These are phyloP conservation scores for Backusella circina DNA, from an alignment of 192 early-diverging fungal genomes.

Conservation along the genomic window DNA sequence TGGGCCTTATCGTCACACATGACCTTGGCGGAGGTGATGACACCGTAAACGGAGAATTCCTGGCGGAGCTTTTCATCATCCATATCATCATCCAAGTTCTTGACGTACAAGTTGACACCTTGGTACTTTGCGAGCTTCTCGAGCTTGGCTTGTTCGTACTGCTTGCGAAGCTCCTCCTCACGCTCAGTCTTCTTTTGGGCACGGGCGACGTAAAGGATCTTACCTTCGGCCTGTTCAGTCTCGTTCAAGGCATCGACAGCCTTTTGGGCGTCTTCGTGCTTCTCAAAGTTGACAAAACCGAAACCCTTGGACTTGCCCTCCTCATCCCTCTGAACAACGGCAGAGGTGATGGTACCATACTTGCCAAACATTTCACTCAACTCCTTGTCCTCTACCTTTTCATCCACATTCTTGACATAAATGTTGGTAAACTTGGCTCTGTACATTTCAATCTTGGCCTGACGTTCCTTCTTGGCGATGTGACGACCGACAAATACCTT, in stretches of 20 bases:
- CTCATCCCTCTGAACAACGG: slow-evolving; percentile 74
- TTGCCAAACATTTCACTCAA: slow-evolving; percentile 75
- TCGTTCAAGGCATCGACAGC: slow-evolving; percentile 95
- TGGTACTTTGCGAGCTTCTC: slow-evolving; percentile 99
- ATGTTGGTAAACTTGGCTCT: slow-evolving; percentile 95
- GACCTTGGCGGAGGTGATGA: slow-evolving; percentile 96
- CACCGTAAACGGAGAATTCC: slow-evolving; percentile 94
- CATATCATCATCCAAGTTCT: slow-evolving; percentile 96
- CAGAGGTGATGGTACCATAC: slow-evolving; percentile 84
- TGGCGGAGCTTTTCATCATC: slow-evolving; percentile 95
- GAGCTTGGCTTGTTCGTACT: slow-evolving; percentile 93
- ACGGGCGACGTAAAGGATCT: slow-evolving; percentile 92
- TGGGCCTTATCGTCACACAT: slow-evolving; percentile 90
- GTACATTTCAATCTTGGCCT: slow-evolving; percentile 84
- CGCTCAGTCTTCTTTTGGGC: slow-evolving; percentile 99
- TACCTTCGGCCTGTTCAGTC: slow-evolving; percentile 78
- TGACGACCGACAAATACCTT: slow-evolving; percentile 96
- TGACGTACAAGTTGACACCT: slow-evolving; percentile 97
- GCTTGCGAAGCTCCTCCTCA: slow-evolving; percentile 91
- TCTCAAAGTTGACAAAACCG: slow-evolving; percentile 96
- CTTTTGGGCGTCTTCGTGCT: slow-evolving; percentile 82
- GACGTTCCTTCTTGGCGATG: slow-evolving; percentile 88
- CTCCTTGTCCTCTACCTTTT: slow-evolving; percentile 74
- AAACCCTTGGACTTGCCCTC: slow-evolving; percentile 87
- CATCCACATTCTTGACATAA: slow-evolving; percentile 94